phyloP scores from a whole-genome alignment of 345 rosid genomes.

The Raphanus sativus region DNA sequence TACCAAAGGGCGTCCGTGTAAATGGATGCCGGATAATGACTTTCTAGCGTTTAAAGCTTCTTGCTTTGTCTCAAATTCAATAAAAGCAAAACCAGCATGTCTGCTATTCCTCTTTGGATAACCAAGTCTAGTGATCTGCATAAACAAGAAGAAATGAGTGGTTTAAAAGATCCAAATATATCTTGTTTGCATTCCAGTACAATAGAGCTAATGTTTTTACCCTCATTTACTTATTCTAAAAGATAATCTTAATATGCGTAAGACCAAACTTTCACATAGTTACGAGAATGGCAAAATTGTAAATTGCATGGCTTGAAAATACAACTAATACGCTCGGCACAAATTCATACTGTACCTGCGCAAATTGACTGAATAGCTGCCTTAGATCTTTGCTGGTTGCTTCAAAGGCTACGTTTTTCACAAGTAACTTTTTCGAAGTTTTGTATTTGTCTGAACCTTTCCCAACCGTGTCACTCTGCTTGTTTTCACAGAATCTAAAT shows the following conservation, averaged over 20 bases:
- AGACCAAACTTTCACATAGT: not conserved
- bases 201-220: not conserved
- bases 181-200: not conserved
- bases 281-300: too few species aligned
- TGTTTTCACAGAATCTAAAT: conserved; percentile 73
- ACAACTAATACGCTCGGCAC: not conserved
- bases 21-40: conserved; percentile 70
- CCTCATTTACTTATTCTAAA: not conserved
- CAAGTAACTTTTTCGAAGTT: conserved; percentile 71
- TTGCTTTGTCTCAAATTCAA: conserved; percentile 83
- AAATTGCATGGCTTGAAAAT: not conserved
- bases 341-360: conserved; percentile 58
- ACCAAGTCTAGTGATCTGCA: conserved; percentile 77
- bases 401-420: conserved; percentile 85
- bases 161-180: not conserved
- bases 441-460: conserved; percentile 60
- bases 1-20: conserved; percentile 91
- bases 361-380: conserved; percentile 86
- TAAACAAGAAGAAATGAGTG: not conserved
- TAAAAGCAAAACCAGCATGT: conserved; percentile 64
- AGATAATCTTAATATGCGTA: not conserved
- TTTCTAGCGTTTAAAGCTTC: conserved; percentile 73
- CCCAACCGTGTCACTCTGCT: conserved; percentile 36
- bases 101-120: conserved; percentile 47
- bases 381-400: conserved; percentile 81